A percentile compares a stretch with the other conserved stretches of the same genome.
Evolutionary conservation across 805 yeast genomes (phyloP).

Genomic region (Candida stauntonica): DNA sequence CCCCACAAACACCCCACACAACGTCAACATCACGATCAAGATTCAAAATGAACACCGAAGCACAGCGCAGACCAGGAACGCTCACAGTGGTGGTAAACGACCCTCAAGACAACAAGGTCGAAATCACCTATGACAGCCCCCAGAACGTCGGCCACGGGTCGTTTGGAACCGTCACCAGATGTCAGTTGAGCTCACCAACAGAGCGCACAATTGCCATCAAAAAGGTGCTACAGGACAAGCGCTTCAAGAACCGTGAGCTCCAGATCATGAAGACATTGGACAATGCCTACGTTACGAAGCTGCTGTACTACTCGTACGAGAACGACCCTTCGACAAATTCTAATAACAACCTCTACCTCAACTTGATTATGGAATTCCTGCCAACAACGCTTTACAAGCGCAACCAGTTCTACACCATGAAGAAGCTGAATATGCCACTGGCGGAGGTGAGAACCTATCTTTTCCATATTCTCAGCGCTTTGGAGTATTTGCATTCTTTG

Average conservation of each 20-base stretch:
- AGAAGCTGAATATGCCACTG: slow-evolving; percentile 77
- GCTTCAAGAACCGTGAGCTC: slow-evolving; percentile 91
- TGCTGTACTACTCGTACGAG: slow-evolving; percentile 84
- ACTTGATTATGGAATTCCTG: slow-evolving; percentile 83
- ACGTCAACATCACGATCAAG: neutral
- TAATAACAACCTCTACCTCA: slow-evolving; percentile 68
- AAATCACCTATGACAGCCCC: slow-evolving; percentile 72
- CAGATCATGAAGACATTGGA: slow-evolving; percentile 90
- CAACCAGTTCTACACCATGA: slow-evolving; percentile 75
- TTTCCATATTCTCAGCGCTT: slow-evolving; percentile 69
- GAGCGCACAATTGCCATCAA: slow-evolving; percentile 82
- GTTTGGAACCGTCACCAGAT: slow-evolving; percentile 97
- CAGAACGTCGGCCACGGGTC: slow-evolving; percentile 98
- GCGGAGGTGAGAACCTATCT: slow-evolving; percentile 85
- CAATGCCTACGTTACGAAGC: slow-evolving; percentile 83
- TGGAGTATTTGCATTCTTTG: slow-evolving; percentile 75
- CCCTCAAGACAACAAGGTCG: slow-evolving; percentile 23
- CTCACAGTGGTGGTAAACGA: slow-evolving; percentile 13
- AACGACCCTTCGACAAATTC: slow-evolving; percentile 42
- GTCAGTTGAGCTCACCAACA: slow-evolving; percentile 67
- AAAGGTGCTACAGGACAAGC: slow-evolving; percentile 90
- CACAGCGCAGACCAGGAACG: neutral
- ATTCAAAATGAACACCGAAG: slow-evolving; percentile 3
- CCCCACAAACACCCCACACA: no score
- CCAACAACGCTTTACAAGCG: slow-evolving; percentile 97